Base-by-base conservation (phyloP, 129 eudicot genomes). In the Flaveria bidentis region DNA sequence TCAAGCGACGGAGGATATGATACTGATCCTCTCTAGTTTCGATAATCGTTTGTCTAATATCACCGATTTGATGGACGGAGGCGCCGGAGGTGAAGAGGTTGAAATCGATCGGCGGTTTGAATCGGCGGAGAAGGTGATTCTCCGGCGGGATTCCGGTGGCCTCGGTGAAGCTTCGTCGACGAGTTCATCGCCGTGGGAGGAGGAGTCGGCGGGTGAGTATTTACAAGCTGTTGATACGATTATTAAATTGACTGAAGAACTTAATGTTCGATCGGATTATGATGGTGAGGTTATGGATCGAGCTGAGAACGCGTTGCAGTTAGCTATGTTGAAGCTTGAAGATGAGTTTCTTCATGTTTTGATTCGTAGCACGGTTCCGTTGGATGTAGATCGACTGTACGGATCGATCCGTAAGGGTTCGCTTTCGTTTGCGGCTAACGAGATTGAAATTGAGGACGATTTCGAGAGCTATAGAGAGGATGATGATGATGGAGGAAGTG, bases 31-130 rank as follows among this genome's bases (percentile, higher is more conserved):
- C 63, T 90, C 97, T 1, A 78, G 88, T 65, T 90, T 90, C 73
- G 98, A 93, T 68, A 93, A 91, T 69, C 97, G 98, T 4, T 82
- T 93, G 55, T 90, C 98, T 12, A 82, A 85, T n/a, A 87, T 93
- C 70, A 83, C 93, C 73, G 79, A 77, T 78, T 80, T 86, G 20
- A 84, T 88, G 23, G 78, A 75, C 9, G 73, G 46, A 5, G 71
- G 50, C 20, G n/a, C 6, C 46, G 70, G 41, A 33, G 7, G 15
- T 45, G 28, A 42, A 10, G 57, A 36, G 41, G 5, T 36, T 36
- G 41, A 58, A 5, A 20, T 33, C 44, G 87, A 72, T 71, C 68
- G 78, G 25, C 87, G 84, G 8, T 85, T 92, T 25, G 82, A 80
- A 17, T 69, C 79, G 0, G 98, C 96, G 1, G 98, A 90, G 83